phyloP scores from a whole-genome alignment of 306 rosid species.

The Dicorynia guianensis region DNA sequence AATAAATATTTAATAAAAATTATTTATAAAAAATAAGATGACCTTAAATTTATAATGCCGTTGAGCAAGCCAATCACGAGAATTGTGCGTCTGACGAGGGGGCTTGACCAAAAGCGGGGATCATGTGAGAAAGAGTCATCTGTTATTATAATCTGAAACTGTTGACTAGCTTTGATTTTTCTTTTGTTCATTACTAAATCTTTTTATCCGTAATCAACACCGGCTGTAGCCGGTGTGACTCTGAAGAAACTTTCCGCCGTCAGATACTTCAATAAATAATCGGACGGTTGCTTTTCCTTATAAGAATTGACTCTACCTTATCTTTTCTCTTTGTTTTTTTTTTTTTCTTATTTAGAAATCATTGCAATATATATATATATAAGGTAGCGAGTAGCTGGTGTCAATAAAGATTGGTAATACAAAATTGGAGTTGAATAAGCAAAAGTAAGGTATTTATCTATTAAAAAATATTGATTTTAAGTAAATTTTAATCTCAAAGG shows the following conservation, averaged over 20 bases:
- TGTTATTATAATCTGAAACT: slow-evolving; percentile 36
- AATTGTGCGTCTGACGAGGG: too few relatives aligned
- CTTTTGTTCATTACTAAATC: background rate
- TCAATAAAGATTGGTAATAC: background rate
- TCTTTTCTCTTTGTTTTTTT: background rate
- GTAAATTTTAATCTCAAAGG: too few relatives aligned
- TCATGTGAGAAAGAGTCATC: slow-evolving; percentile 35
- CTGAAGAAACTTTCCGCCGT: background rate
- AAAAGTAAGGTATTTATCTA: too few relatives aligned
- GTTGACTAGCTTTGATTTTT: slow-evolving; percentile 42
- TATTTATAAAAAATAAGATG: too few relatives aligned
- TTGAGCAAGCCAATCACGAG: too few relatives aligned
- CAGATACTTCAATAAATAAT: background rate
- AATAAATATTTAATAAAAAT: too few relatives aligned
- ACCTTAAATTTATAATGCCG: too few relatives aligned
- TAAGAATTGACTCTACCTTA: slow-evolving; percentile 48
- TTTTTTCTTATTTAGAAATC: too few relatives aligned
- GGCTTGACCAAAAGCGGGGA: slow-evolving; percentile 48
- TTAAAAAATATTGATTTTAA: too few relatives aligned
- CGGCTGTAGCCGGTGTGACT: slow-evolving; percentile 21
- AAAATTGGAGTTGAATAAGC: too few relatives aligned
- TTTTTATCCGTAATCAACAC: background rate
- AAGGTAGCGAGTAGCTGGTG: background rate
- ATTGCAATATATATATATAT: background rate
- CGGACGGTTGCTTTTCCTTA: slow-evolving; percentile 9